phyloP scores from a whole-genome alignment of 1,139 yeast genomes.

The Arxiozyma slooffiae region DNA sequence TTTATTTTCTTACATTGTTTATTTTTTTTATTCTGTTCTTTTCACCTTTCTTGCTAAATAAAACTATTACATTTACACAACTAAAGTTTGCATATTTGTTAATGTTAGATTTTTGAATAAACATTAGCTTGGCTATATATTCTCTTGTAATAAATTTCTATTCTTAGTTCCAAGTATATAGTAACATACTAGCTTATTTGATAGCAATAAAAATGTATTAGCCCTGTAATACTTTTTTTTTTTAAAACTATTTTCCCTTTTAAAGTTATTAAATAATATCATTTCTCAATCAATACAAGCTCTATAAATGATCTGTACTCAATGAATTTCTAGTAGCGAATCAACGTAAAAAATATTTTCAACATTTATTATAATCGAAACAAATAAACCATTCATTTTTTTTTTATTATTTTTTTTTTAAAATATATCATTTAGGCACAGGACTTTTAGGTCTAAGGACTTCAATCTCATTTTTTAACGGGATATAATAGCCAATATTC shows the following conservation, averaged over 20 bases:
- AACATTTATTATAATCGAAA: too few species aligned
- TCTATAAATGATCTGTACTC: neutral
- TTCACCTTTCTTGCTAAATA: neutral
- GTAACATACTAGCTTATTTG: neutral
- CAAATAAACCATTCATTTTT: neutral
- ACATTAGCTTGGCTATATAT: too few species aligned
- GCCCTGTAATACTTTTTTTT: too few species aligned
- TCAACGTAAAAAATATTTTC: neutral
- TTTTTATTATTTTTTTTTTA: too few species aligned
- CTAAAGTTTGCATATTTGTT: neutral
- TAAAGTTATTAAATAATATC: neutral
- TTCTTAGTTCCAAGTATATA: neutral
- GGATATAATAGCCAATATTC: conserved; percentile 43
- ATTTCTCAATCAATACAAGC: neutral
- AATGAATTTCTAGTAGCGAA: too few species aligned
- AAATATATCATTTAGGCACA: conserved; percentile 23
- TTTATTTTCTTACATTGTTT: too few species aligned
- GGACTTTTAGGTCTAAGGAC: conserved; percentile 79
- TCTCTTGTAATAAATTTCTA: too few species aligned
- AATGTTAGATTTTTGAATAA: neutral
- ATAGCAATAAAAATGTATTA: too few species aligned
- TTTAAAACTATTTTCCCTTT: neutral
- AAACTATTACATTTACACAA: neutral
- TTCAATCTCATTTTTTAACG: conserved; percentile 66
- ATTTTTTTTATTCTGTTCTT: too few species aligned